Conservation (phyloP, 2,329 filamentous ascomycete species). For the Furcasterigmium sp. region DNA sequence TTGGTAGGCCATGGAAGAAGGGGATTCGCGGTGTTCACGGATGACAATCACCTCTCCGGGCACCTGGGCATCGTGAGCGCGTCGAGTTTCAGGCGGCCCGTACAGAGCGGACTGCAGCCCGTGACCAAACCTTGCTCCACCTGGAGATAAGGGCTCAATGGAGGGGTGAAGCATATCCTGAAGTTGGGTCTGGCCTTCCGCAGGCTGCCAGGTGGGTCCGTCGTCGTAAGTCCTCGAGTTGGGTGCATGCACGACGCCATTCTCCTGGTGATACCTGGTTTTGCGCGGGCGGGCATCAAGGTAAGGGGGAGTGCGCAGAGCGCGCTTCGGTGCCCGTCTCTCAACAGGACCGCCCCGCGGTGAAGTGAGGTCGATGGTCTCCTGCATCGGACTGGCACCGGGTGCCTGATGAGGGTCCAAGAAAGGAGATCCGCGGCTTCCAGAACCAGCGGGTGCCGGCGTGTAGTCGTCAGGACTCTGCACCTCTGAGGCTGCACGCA, state of each 20-base stretch:
- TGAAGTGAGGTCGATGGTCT: slow-evolving; percentile 14
- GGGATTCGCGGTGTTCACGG: neutral
- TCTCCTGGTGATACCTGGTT: too few relatives aligned
- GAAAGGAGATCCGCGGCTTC: neutral
- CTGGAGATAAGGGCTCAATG: slow-evolving; percentile 37
- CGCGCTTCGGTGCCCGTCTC: too few relatives aligned
- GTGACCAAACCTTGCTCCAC: slow-evolving; percentile 22
- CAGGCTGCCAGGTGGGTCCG: neutral
- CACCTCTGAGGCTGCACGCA: slow-evolving; percentile 14
- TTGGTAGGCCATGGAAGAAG: neutral
- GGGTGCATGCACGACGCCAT: too few relatives aligned
- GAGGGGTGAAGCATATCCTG: slow-evolving; percentile 41
- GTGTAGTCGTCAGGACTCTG: slow-evolving; percentile 4
- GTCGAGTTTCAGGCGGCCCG: slow-evolving; percentile 7
- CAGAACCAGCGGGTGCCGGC: slow-evolving; percentile 9
- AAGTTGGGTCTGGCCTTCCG: slow-evolving; percentile 6
- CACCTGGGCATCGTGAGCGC: neutral
- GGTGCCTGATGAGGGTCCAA: slow-evolving; percentile 1
- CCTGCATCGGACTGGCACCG: slow-evolving; percentile 15
- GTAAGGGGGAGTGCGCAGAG: too few relatives aligned
- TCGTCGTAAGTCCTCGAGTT: too few relatives aligned
- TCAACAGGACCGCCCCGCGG: too few relatives aligned
- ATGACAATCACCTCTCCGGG: neutral
- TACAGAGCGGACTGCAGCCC: slow-evolving; percentile 14
- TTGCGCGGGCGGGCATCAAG: too few relatives aligned